Base-by-base conservation (phyloP, 306 rosid species). In the Phaseolus lunatus region DNA sequence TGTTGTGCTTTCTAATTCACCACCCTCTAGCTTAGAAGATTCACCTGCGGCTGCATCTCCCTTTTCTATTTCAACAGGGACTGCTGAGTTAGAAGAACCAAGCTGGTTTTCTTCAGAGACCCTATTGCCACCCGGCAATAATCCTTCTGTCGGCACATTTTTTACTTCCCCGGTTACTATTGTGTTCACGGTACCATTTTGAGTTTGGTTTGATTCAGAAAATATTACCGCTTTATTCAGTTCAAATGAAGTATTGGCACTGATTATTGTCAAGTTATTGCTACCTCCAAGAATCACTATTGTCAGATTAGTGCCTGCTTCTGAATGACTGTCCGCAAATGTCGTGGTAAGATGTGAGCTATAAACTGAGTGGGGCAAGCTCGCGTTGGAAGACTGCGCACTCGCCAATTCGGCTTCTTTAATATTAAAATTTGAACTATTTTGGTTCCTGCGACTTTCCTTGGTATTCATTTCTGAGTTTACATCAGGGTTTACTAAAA, bases 401-500 rank as follows among this genome's bases (percentile, higher is more conserved):
- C 72, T 84, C 23, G 73, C 26, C 73, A 61, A 72, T 73, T 48
- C 64, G 79, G 16, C 87, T 27, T 75, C 81, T 50, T 47, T 85
- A 70, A 81, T 86, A 67, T 76, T 70, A 29, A 72, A 70, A 54
- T 37, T 71, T 39, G 84, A 79, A 79, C 80, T 67, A 35, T 66
- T 80, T 23, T 79, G 86, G 41, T 73, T 64, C 70, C 39, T 16
- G 77, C 52, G 44, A 61, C 57, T 58, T 67, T 71, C 85, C 70
- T 72, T 3, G 19, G 27, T 31, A 50, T 48, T 82, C 77, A 75
- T 54, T 67, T 81, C 88, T 3, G 35, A 35, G 53, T 52, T 84
- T 59, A 45, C 87, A 71, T 50, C 76, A 49, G 86, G 58, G 56
- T 80, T 84, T 62, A 74, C 89, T 15, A 57, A 44, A 84, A 35